Percentiles rank a stretch among this genome's conserved stretches.
phyloP scores from a whole-genome alignment of 352 stramenopile genomes.

The Phytophthora crassamura region DNA sequence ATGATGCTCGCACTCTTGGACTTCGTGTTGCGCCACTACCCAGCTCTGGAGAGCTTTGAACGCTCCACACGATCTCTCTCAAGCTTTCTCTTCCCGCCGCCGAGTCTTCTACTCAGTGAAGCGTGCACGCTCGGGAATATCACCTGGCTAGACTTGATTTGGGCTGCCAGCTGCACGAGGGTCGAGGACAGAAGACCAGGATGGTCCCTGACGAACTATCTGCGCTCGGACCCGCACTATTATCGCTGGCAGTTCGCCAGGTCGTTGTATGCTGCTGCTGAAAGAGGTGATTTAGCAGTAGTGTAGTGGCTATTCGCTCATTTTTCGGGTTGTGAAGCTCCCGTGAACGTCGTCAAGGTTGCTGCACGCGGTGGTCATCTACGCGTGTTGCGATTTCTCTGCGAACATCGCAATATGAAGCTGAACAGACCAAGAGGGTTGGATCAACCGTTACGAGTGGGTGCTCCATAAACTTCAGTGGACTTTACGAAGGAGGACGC shows the following conservation, averaged over 20 bases:
- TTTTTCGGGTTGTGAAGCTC: slow-evolving; percentile 6
- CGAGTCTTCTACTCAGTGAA: slow-evolving; percentile 1
- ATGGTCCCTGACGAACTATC: slow-evolving; percentile 17
- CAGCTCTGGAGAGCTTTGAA: not conserved
- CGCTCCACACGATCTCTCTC: not conserved
- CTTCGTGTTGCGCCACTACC: slow-evolving; percentile 3
- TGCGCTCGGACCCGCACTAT: slow-evolving; percentile 17
- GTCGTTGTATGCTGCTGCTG: slow-evolving; percentile 2
- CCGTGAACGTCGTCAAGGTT: not conserved
- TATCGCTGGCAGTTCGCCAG: slow-evolving; percentile 9
- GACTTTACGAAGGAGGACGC: not conserved
- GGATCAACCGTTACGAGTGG: too few species aligned
- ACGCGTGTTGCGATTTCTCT: slow-evolving; percentile 3
- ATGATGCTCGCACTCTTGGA: too few species aligned
- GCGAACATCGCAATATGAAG: not conserved
- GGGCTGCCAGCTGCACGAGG: too few species aligned
- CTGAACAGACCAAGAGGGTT: too few species aligned
- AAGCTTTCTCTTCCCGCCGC: slow-evolving; percentile 1
- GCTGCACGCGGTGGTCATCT: slow-evolving; percentile 4
- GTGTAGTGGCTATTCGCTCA: slow-evolving; percentile 15
- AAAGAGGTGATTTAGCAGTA: not conserved
- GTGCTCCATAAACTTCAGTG: not conserved
- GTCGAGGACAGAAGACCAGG: too few species aligned
- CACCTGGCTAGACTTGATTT: not conserved
- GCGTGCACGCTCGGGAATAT: slow-evolving; percentile 1